Conservation (phyloP, 495 filamentous ascomycete species). For the Hypomontagnella monticulosa region DNA sequence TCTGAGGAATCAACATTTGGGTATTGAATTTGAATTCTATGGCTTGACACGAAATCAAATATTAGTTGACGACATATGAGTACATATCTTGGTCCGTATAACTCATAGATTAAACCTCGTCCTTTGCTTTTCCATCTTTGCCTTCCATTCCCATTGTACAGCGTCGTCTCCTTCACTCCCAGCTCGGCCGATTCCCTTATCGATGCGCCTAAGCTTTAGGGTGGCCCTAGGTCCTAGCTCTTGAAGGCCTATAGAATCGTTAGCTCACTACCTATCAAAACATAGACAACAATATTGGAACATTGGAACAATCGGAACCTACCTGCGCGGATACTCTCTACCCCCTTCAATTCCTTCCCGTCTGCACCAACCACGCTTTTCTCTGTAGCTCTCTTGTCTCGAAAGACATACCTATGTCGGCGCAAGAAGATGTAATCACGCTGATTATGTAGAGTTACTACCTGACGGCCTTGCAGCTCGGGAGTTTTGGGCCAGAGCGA, state of each 20-base stretch:
- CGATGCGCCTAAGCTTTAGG: conserved; percentile 76
- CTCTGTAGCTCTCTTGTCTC: conserved; percentile 84
- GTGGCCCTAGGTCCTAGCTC: conserved; percentile 44
- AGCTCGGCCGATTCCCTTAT: conserved; percentile 84
- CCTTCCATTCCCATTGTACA: conserved; percentile 92
- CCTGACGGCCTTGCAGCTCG: conserved; percentile 83
- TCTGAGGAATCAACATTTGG: conserved; percentile 9
- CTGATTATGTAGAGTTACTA: conserved; percentile 90
- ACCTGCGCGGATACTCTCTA: conserved; percentile 83
- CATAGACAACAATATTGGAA: neutral
- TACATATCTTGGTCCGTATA: too few species aligned
- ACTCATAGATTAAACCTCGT: conserved; percentile 88
- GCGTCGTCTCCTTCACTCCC: conserved; percentile 77
- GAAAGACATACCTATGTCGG: conserved; percentile 89
- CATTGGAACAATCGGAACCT: conserved; percentile 24
- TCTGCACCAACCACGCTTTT: conserved; percentile 86
- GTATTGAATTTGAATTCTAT: conserved; percentile 1
- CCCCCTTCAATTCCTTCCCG: conserved; percentile 85
- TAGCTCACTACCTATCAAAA: neutral
- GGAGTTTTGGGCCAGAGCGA: conserved; percentile 84
- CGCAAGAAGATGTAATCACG: conserved; percentile 96
- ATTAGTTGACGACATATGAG: too few species aligned
- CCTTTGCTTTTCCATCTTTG: conserved; percentile 88
- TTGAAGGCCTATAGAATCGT: conserved; percentile 39
- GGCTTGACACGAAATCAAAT: neutral